Conservation (phyloP, 208 protist genomes). For the Tritrichomonas foetus region DNA sequence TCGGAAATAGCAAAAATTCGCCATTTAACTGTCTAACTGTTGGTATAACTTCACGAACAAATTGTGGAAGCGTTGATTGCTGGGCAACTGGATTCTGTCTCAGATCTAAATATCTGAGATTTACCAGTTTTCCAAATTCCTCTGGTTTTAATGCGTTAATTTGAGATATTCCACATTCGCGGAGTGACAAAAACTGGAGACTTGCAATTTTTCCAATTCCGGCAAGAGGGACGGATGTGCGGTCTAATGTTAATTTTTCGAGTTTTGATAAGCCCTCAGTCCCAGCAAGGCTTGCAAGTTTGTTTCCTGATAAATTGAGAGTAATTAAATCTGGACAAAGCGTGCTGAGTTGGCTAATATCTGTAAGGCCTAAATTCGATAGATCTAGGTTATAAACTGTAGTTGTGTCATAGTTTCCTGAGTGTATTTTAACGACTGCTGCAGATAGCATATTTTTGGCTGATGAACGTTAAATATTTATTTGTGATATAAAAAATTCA, state of each 20-base stretch:
- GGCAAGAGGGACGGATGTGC: neutral
- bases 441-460: neutral
- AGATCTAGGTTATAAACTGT: conserved; percentile 21
- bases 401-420: conserved; percentile 39
- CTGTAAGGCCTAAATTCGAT: neutral
- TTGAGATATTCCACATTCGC: conserved; percentile 12
- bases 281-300: conserved; percentile 32
- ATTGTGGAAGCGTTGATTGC: conserved; percentile 22
- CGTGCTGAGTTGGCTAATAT: neutral
- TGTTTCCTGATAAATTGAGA: neutral
- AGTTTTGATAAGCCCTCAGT: neutral
- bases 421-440: conserved; percentile 23
- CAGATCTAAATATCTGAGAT: conserved; percentile 21
- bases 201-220: conserved; percentile 34
- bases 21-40: conserved; percentile 27
- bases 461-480: too few species aligned
- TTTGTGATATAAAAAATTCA: too few species aligned
- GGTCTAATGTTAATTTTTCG: neutral
- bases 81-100: conserved; percentile 12
- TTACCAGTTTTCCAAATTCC: neutral
- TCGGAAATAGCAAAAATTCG: neutral
- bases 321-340: conserved; percentile 29
- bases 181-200: neutral
- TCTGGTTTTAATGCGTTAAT: neutral
- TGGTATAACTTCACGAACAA: neutral